Conservation (phyloP, 2,329 filamentous ascomycete genomes). For the Penicillium sp. region DNA sequence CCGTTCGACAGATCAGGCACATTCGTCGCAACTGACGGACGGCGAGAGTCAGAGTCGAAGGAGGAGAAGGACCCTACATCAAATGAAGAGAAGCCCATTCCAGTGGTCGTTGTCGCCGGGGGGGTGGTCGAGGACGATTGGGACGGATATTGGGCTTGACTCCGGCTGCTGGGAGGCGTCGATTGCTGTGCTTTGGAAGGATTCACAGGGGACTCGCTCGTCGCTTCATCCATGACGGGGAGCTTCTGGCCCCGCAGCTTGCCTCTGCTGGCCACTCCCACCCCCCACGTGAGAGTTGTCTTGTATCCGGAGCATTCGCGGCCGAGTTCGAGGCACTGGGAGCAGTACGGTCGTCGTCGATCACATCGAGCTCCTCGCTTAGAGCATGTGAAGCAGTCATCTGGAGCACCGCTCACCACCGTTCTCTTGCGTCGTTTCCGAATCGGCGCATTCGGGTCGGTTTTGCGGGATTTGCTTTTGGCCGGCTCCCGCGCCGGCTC, state of each 20-base stretch:
- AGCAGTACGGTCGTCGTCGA: constrained; percentile 88
- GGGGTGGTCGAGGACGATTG: constrained; percentile 3
- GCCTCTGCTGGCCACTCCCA: constrained; percentile 90
- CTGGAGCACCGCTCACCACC: constrained; percentile 80
- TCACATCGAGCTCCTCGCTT: constrained; percentile 85
- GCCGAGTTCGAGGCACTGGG: constrained; percentile 85
- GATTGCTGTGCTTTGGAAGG: constrained; percentile 10
- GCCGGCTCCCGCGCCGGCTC: constrained; percentile 7
- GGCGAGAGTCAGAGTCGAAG: constrained; percentile 8
- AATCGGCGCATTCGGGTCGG: constrained; percentile 29
- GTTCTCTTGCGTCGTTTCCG: constrained; percentile 79
- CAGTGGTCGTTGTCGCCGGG: constrained; percentile 3
- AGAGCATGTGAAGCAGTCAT: constrained; percentile 92
- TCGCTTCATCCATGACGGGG: constrained; percentile 50
- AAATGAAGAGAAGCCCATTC: constrained; percentile 6
- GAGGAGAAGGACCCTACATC: background rate
- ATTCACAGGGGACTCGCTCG: constrained; percentile 16
- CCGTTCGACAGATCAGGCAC: constrained; percentile 13
- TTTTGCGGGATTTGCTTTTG: constrained; percentile 27
- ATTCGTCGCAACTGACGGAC: constrained; percentile 7
- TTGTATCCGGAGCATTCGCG: constrained; percentile 96
- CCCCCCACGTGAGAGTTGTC: constrained; percentile 93
- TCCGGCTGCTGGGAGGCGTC: constrained; percentile 7
- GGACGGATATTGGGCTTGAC: constrained; percentile 3
- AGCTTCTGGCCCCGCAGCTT: constrained; percentile 88